Conservation (phyloP, 108 stramenopile species). For the Craspedostauros australis region DNA sequence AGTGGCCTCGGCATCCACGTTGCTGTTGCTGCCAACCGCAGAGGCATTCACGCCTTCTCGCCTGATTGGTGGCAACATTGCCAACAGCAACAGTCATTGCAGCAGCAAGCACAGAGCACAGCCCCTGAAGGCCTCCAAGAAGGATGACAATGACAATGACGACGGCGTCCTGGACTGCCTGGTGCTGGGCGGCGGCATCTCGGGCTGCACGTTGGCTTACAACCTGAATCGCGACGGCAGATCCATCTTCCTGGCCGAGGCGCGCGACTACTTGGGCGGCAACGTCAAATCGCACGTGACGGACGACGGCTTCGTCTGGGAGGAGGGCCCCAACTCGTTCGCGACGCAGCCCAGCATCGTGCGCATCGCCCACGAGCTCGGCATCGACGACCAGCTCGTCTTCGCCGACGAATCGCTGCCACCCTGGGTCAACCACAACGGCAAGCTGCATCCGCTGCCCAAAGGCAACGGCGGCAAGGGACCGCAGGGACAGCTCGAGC, state of each 20-base stretch:
- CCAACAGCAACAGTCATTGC: too few species aligned
- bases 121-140: too few species aligned
- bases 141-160: too few species aligned
- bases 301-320: constrained; percentile 89
- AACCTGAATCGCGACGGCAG: constrained; percentile 56
- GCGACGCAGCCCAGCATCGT: constrained; percentile 85
- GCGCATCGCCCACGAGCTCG: constrained; percentile 85
- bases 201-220: constrained; percentile 85
- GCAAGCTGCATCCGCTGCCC: constrained; percentile 92
- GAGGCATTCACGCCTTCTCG: too few species aligned
- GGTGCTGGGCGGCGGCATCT: constrained; percentile 88
- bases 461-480: constrained; percentile 79
- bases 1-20: too few species aligned
- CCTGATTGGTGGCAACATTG: too few species aligned
- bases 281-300: constrained; percentile 80
- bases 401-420: constrained; percentile 84
- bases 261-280: constrained; percentile 82
- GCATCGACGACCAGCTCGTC: constrained; percentile 84
- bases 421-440: constrained; percentile 81
- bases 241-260: constrained; percentile 76
- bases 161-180: constrained; percentile 59
- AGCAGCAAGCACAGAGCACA: too few species aligned
- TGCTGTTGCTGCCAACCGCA: too few species aligned
- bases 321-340: constrained; percentile 95
- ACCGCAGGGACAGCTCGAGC: constrained; percentile 71